Base-by-base conservation (phyloP, 2,329 filamentous ascomycete genomes). In the Remersonia thermophila region DNA sequence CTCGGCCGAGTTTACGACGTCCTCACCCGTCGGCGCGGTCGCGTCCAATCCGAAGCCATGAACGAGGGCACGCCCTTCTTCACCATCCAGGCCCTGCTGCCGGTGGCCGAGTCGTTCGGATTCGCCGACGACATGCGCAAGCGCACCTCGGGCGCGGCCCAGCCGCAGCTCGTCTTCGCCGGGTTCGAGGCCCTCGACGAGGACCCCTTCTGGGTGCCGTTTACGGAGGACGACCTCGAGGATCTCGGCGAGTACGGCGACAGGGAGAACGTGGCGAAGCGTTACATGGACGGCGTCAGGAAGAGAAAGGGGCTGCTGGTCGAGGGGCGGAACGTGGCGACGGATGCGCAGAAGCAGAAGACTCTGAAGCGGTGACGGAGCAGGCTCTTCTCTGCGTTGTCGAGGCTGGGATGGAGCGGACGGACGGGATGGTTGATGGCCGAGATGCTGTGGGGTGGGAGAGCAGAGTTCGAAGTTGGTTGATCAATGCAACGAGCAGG, bases 51-150 rank as follows among this genome's bases (percentile, higher is more conserved):
- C 8, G 91, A 98, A 60, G 77, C 78, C 14, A 83, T 98, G 66
- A 93, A 94, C 51, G 86, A 94, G 54, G 89, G 91, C 16, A 94
- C 85, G 0, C 87, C 89, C 2, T 96, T 95, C 61, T 98, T 94
- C 67, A 94, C 85, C 4, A 93, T 98, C 55, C 72, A 81, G 36
- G 83, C 87, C 0, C 69, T 87, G 2, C 70, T 98, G 5, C 91
- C 91, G 1, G 91, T 94, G 0, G 89, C 86, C 14, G 87, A 95
- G 60, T 91, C 83, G 7, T 98, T 98, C 55, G 91, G 91, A 1
- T 98, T 98, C 63, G 76, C 77, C 4, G 91, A 96, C 54, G 91
- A 98, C 60, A 96, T 98, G 63, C 77, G 91, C 40, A 96, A 96
- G 63, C 74, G 87, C 6, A 94, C 86, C 1, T 86, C 80, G 6